Conservation (phyloP, 116 monocot genomes). For the Dioscorea cayenensis region DNA sequence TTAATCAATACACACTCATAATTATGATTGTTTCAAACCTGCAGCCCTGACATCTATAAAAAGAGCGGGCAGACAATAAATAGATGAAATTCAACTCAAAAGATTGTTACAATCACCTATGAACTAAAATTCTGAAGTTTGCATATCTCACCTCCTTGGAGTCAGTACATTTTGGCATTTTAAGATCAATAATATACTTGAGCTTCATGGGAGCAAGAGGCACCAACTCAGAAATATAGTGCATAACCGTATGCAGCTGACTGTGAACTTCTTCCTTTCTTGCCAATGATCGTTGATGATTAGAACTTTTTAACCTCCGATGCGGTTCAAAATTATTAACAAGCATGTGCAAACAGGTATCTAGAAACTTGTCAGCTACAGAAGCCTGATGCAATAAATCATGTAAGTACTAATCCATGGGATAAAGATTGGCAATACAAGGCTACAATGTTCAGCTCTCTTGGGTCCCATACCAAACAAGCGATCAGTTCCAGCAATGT, state of each 20-base stretch:
- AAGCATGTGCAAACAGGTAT: constrained; percentile 82
- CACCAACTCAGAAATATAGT: constrained; percentile 50
- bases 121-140: not conserved
- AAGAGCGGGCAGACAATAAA: no score
- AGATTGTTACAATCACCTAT: no score
- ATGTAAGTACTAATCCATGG: not conserved
- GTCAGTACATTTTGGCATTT: constrained; percentile 34
- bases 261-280: constrained; percentile 56
- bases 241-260: constrained; percentile 48
- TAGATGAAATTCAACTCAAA: no score
- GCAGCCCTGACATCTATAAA: no score
- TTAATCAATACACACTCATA: no score
- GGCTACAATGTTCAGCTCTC: not conserved
- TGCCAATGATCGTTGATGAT: constrained; percentile 20
- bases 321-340: constrained; percentile 69
- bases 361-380: constrained; percentile 66
- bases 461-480: constrained; percentile 49
- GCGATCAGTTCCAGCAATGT: constrained; percentile 64
- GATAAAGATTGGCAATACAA: not conserved
- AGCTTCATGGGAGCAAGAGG: constrained; percentile 78
- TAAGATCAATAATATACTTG: constrained; percentile 41
- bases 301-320: constrained; percentile 9
- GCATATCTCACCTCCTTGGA: constrained; percentile 29
- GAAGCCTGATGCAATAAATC: constrained; percentile 48
- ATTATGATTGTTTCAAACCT: no score